A percentile compares a stretch with the other conserved stretches of the same genome.
These are phyloP conservation scores for Lodderomyces orthopsilosis DNA, from an alignment of 1,139 yeast species.

Conservation along the genomic window DNA sequence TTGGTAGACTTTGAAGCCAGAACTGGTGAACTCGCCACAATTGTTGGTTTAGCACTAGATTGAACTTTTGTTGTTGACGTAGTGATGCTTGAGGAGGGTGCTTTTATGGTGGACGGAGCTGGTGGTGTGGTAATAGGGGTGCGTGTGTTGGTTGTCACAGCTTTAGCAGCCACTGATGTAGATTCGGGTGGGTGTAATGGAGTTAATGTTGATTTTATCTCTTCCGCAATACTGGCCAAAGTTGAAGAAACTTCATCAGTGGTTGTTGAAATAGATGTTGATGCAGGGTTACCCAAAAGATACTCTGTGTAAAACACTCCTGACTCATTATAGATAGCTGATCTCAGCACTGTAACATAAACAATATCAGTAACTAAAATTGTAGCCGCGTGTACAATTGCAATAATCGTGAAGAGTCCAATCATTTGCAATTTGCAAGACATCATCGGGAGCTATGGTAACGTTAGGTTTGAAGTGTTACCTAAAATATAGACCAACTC, in stretches of 20 bases:
- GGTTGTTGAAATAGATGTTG: background rate
- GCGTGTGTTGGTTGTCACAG: background rate
- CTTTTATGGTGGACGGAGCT: background rate
- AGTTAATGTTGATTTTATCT: background rate
- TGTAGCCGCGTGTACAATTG: conserved; percentile 2
- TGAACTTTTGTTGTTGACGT: conserved; percentile 4
- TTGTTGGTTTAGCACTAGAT: conserved; percentile 8
- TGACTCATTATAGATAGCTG: conserved; percentile 2
- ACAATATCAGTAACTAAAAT: background rate
- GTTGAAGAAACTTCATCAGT: background rate
- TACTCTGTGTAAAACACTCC: conserved; percentile 1
- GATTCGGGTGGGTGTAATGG: background rate
- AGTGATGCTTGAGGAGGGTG: background rate
- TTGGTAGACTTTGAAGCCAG: background rate
- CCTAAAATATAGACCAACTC: too few species aligned
- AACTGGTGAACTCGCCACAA: background rate
- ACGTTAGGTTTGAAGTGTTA: background rate
- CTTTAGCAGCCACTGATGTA: background rate
- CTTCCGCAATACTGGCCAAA: background rate
- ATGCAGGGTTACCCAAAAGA: background rate
- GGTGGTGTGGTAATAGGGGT: background rate
- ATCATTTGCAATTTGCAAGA: background rate
- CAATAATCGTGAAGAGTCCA: background rate
- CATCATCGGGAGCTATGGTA: too few species aligned
- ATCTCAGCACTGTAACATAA: conserved; percentile 3